A percentile compares a stretch with the other conserved stretches of the same genome.
Evolutionary conservation across 2,329 filamentous ascomycete genomes (phyloP).

Genomic region (Penicillium brasilianum): DNA sequence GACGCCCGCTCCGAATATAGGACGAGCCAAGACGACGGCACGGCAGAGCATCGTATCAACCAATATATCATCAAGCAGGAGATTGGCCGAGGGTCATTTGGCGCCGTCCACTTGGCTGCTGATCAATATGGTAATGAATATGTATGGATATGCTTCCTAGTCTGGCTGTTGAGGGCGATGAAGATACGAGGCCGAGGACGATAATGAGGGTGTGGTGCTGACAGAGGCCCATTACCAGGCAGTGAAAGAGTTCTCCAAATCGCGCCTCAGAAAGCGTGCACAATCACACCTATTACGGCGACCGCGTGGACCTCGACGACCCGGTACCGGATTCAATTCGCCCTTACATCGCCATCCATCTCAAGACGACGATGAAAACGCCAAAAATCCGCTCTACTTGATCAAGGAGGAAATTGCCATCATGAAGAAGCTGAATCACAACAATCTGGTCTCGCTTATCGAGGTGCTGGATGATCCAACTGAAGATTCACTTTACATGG

Average conservation of each 20-base stretch:
- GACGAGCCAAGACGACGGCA: constrained; percentile 81
- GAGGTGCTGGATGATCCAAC: constrained; percentile 95
- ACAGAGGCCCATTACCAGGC: constrained; percentile 56
- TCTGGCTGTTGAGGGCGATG: too few species aligned
- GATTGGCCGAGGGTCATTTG: constrained; percentile 95
- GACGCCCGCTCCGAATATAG: constrained; percentile 86
- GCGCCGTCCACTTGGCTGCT: constrained; percentile 84
- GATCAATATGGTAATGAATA: constrained; percentile 94
- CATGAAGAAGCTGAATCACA: constrained; percentile 98
- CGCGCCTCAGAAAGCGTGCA: constrained; percentile 82
- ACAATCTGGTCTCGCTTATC: constrained; percentile 88
- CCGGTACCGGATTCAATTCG: constrained; percentile 66
- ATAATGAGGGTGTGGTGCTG: neutral
- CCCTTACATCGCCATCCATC: constrained; percentile 66
- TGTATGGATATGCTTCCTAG: constrained; percentile 60
- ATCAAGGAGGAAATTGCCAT: constrained; percentile 97
- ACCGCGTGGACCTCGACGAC: constrained; percentile 59
- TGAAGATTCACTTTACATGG: constrained; percentile 97
- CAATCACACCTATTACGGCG: constrained; percentile 84
- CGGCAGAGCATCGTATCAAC: constrained; percentile 84
- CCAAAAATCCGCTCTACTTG: constrained; percentile 76
- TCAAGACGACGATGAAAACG: constrained; percentile 55
- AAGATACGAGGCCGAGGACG: too few species aligned
- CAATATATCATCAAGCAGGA: constrained; percentile 94
- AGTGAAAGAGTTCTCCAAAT: constrained; percentile 97